Percentiles rank a stretch among this genome's conserved stretches.
phyloP scores from a whole-genome alignment of 2,329 filamentous ascomycete species.

The Fusarium cicatricum region DNA sequence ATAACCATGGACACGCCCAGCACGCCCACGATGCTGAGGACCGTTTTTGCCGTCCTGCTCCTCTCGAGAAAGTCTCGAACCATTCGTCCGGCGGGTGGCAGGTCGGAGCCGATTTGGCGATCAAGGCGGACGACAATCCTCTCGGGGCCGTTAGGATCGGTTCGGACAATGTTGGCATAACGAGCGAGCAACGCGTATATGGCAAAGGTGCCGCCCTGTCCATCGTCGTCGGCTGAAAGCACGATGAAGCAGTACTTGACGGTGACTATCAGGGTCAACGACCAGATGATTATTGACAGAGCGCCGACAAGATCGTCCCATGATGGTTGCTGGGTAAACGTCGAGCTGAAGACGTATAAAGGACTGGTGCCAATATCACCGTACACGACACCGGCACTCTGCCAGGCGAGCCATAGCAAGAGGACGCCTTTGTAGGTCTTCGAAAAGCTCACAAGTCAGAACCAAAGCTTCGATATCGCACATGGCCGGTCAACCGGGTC shows the following conservation, averaged over 20 bases:
- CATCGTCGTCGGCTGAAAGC: constrained; percentile 72
- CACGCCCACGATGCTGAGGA: constrained; percentile 69
- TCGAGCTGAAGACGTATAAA: constrained; percentile 77
- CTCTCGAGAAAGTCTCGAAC: constrained; percentile 67
- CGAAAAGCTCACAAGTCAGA: constrained; percentile 13
- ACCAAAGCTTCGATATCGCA: neutral
- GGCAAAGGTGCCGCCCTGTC: constrained; percentile 75
- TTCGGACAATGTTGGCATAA: constrained; percentile 65
- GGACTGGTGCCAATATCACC: constrained; percentile 73
- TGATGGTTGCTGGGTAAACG: constrained; percentile 64
- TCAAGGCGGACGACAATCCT: constrained; percentile 65
- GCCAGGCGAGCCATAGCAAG: constrained; percentile 63
- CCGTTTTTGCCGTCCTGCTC: constrained; percentile 57
- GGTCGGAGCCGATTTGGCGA: constrained; percentile 63
- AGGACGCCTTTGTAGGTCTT: constrained; percentile 42
- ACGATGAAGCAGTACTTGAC: constrained; percentile 75
- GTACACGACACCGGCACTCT: constrained; percentile 73
- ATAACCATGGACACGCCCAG: constrained; percentile 74
- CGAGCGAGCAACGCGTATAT: constrained; percentile 71
- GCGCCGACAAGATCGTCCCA: constrained; percentile 69
- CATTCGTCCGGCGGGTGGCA: constrained; percentile 59
- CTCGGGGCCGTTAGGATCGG: constrained; percentile 61
- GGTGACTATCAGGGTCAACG: constrained; percentile 73
- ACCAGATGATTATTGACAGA: constrained; percentile 74
- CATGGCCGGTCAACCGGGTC: neutral